These are phyloP conservation scores for Sugiyamaella marilandica DNA, from an alignment of 805 yeast species.

Conservation along the genomic window DNA sequence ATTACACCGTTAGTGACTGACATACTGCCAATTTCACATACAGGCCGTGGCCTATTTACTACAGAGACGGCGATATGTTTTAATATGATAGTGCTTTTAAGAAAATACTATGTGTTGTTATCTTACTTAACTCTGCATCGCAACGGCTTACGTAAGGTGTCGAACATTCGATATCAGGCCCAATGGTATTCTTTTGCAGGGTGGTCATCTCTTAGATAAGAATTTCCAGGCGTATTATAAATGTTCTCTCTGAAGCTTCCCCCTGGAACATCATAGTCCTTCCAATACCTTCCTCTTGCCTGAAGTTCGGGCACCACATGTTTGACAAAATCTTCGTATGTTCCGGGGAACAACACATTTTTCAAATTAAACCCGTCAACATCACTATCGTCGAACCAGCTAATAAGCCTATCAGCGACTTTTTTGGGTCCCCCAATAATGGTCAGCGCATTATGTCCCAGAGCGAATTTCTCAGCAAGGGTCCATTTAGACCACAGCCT, in stretches of 20 bases:
- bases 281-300: slow-evolving; percentile 34
- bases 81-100: no score
- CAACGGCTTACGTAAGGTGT: no score
- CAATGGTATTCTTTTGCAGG: slow-evolving; percentile 14
- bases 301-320: slow-evolving; percentile 37
- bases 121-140: no score
- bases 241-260: slow-evolving; percentile 38
- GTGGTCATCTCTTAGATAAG: slow-evolving; percentile 12
- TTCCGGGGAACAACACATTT: slow-evolving; percentile 36
- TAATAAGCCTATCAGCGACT: slow-evolving; percentile 39
- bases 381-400: slow-evolving; percentile 37
- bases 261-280: slow-evolving; percentile 34
- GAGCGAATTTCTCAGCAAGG: slow-evolving; percentile 33
- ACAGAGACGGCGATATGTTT: no score
- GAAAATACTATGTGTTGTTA: no score
- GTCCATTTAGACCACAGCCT: slow-evolving; percentile 26
- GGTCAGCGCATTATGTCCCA: slow-evolving; percentile 31
- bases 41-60: no score
- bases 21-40: no score
- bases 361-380: slow-evolving; percentile 43
- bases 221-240: slow-evolving; percentile 18
- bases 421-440: slow-evolving; percentile 36
- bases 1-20: no score
- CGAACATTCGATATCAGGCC: background rate
- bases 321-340: slow-evolving; percentile 38